A percentile compares a stretch with the other conserved stretches of the same genome.
phyloP scores from a whole-genome alignment of 345 rosid species.

The Dipteronia dyeriana region DNA sequence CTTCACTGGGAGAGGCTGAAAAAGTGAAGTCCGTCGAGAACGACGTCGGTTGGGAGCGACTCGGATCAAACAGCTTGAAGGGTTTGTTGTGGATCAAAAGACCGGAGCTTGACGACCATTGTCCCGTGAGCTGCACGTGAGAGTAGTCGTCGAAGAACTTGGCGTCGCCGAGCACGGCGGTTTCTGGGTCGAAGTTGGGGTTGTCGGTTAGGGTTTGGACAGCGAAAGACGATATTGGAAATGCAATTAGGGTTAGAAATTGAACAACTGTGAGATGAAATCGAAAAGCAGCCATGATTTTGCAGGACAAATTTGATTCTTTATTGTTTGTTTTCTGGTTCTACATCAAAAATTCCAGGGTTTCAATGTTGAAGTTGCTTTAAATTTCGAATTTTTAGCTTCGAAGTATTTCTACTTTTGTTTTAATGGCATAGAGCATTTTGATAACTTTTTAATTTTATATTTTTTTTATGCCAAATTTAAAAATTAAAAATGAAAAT shows the following conservation, averaged over 20 bases:
- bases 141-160: conserved; percentile 25
- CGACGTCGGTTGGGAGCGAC: conserved; percentile 26
- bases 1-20: conserved; percentile 39
- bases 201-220: conserved; percentile 22
- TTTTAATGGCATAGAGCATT: not conserved
- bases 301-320: not conserved
- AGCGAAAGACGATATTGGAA: conserved; percentile 22
- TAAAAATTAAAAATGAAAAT: too few relatives aligned
- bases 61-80: conserved; percentile 32
- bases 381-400: not conserved
- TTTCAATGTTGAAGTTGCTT: not conserved
- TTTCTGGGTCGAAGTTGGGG: conserved; percentile 35
- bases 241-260: conserved; percentile 21
- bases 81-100: conserved; percentile 35
- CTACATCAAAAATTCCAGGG: not conserved
- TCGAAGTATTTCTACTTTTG: too few relatives aligned
- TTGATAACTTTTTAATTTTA: not conserved
- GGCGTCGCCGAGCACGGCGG: conserved; percentile 44
- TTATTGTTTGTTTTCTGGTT: too few relatives aligned
- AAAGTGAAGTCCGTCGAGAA: conserved; percentile 47
- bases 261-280: conserved; percentile 18
- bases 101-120: conserved; percentile 36
- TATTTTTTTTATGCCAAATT: too few relatives aligned
- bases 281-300: conserved; percentile 27
- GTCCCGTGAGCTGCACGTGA: conserved; percentile 30